Conservation (phyloP, 1,139 yeast genomes). For the Wickerhamomyces sp. region DNA sequence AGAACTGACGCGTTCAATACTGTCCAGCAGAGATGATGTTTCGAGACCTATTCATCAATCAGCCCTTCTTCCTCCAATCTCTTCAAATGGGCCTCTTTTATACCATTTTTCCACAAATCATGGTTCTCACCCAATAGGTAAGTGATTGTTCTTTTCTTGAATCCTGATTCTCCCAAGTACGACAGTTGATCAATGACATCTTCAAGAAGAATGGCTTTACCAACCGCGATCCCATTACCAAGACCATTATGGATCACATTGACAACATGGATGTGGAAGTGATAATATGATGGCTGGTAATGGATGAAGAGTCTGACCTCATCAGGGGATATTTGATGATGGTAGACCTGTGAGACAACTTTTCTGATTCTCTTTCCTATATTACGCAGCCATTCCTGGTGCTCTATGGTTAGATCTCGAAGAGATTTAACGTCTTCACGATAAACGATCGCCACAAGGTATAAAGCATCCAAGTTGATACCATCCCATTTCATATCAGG, state of each 20-base stretch:
- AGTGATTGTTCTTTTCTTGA: constrained; percentile 41
- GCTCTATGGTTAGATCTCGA: constrained; percentile 63
- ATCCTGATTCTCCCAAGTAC: constrained; percentile 46
- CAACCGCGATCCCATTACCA: constrained; percentile 67
- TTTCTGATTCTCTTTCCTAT: constrained; percentile 40
- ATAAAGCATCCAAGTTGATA: constrained; percentile 59
- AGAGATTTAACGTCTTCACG: constrained; percentile 67
- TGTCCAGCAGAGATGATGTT: no score
- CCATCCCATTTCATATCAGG: constrained; percentile 97
- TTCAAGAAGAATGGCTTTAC: constrained; percentile 78
- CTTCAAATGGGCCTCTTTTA: constrained; percentile 18
- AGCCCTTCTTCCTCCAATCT: constrained; percentile 2
- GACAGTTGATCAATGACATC: constrained; percentile 72
- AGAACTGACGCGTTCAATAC: no score
- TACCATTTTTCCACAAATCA: constrained; percentile 55
- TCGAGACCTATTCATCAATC: no score
- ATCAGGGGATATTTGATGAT: constrained; percentile 34
- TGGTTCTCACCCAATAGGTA: constrained; percentile 73
- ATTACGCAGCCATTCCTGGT: constrained; percentile 49
- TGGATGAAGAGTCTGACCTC: constrained; percentile 74
- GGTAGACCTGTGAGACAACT: constrained; percentile 44
- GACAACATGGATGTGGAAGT: constrained; percentile 90
- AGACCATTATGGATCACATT: constrained; percentile 67
- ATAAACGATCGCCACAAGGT: constrained; percentile 73
- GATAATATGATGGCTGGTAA: constrained; percentile 95